Evolutionary conservation across 495 filamentous ascomycete species (phyloP).

Genomic region (Thermothielavioides terrestris): DNA sequence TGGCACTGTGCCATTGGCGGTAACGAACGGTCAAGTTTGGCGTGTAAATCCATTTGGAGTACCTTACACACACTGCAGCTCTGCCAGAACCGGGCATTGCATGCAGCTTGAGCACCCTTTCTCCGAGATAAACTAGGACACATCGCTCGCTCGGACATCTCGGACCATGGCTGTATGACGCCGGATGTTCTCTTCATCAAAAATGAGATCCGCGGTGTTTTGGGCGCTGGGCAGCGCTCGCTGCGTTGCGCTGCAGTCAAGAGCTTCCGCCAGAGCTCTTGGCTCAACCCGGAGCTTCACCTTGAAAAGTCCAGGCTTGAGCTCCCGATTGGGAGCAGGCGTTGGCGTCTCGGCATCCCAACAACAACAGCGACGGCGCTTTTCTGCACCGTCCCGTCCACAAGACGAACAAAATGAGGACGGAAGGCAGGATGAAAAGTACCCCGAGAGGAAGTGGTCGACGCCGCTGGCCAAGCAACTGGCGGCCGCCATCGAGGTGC

Average conservation of each 20-base stretch:
- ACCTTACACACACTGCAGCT: too few species aligned
- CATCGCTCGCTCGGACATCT: neutral
- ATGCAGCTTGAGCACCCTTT: too few species aligned
- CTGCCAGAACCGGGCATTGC: too few species aligned
- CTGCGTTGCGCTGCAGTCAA: conserved; percentile 7
- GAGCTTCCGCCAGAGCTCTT: neutral
- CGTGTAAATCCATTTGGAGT: too few species aligned
- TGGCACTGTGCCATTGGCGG: too few species aligned
- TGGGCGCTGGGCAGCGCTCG: conserved; percentile 14
- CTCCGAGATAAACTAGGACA: neutral
- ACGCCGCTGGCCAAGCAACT: conserved; percentile 83
- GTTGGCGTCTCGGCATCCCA: neutral
- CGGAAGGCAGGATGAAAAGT: conserved; percentile 24
- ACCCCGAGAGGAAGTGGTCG: conserved; percentile 58
- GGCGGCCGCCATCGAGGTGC: conserved; percentile 72
- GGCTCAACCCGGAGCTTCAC: conserved; percentile 2
- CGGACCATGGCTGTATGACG: conserved; percentile 1
- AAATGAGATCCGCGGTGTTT: conserved; percentile 18
- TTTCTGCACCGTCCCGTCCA: conserved; percentile 14
- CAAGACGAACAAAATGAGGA: neutral
- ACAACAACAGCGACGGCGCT: conserved; percentile 5
- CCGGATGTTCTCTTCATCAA: neutral
- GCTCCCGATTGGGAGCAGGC: neutral
- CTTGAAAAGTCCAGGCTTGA: neutral
- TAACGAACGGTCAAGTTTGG: too few species aligned